Evolutionary conservation across 2,329 filamentous ascomycete species (phyloP), one percentile per base, ranked within the genome.

Genomic region (Claviceps pusilla): DNA sequence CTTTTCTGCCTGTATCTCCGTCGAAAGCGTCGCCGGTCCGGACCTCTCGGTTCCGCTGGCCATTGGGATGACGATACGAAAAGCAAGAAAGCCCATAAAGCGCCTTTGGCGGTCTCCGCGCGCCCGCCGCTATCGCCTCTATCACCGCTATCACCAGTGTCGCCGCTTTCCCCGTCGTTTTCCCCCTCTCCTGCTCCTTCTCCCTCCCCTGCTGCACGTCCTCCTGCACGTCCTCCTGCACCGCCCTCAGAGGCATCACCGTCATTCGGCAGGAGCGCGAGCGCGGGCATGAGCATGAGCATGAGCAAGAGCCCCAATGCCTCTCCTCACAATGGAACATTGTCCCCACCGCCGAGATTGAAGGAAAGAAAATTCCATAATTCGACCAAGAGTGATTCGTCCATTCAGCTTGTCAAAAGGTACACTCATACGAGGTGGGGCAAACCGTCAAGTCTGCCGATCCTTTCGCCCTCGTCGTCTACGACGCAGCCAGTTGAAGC

Each of bases 321-420:
- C 19, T 12, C 54, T 37, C n/a, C 53, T 14, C 9, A 41, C 3
- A 41, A 51, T 10, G 50, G 39, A 19, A 39, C 43, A 28, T 41
- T 52, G 49, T 52, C 54, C 11, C 54, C 54, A 14, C 54, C 54
- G 35, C 54, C 54, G 37, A 55, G 54, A 35, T 35, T 55, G 39
- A 31, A 41, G 50, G 46, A 55, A 19, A 55, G 54, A 24, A 52
- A 50, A 48, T 52, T 52, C 19, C 54, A 55, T 28, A 6, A 45
- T 9, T 52, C 50, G 5, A 55, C 46, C 50, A 48, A 52, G 45
- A 52, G 50, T 11, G 53, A 51, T 19, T 48, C 48, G 9, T 52
- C 53, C 4, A 43, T 51, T 28, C 43, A 43, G 41, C 41, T 47
- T 7, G 48, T 41, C 24, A 51, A 50, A 28, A 51, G 41, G 43